Conservation (phyloP, 2,329 filamentous ascomycete genomes). For the Aspergillaceae sp. region DNA sequence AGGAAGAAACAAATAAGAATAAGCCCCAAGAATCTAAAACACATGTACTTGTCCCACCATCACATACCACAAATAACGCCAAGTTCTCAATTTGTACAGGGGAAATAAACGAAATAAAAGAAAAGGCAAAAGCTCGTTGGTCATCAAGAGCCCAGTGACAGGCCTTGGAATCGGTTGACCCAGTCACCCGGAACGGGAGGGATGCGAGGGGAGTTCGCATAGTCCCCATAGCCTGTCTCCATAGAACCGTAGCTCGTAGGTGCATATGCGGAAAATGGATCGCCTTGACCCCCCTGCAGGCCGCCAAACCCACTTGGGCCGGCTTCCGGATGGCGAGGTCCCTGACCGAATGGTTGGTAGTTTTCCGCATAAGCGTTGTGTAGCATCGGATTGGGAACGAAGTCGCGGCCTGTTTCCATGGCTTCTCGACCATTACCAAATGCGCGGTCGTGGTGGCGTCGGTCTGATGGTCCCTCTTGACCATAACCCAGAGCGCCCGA, state of each 20-base stretch:
- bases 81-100: neutral
- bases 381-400: constrained; percentile 18
- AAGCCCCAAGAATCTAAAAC: neutral
- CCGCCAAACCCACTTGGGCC: constrained; percentile 19
- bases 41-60: neutral
- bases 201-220: constrained; percentile 22
- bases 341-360: constrained; percentile 28
- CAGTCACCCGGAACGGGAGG: constrained; percentile 46
- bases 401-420: constrained; percentile 22
- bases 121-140: neutral
- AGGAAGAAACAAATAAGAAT: constrained; percentile 1
- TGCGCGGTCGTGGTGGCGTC: constrained; percentile 32
- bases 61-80: neutral
- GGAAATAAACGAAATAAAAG: neutral
- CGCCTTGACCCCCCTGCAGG: constrained; percentile 17
- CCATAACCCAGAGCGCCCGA: constrained; percentile 58
- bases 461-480: constrained; percentile 30
- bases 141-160: constrained; percentile 55
- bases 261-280: constrained; percentile 29
- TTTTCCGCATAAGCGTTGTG: constrained; percentile 29
- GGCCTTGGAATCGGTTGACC: constrained; percentile 57
- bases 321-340: constrained; percentile 24
- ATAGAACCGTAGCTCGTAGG: constrained; percentile 31
- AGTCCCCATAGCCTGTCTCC: constrained; percentile 26
- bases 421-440: constrained; percentile 24